Evolutionary conservation across 2,329 filamentous ascomycete genomes (phyloP).

Genomic region (Myriangium duriaei): DNA sequence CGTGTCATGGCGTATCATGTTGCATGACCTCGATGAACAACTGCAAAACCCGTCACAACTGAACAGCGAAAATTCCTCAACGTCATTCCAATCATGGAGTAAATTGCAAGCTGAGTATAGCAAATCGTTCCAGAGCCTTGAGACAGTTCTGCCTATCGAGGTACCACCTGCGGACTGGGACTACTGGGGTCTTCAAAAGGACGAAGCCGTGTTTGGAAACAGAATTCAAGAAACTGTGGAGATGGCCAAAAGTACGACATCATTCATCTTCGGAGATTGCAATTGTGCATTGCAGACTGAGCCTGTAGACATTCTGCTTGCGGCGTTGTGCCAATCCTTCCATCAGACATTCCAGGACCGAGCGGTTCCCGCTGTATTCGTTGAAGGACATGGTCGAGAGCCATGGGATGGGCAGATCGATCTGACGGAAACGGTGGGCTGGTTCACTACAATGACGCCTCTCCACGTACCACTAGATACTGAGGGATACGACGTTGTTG

Average conservation of each 20-base stretch:
- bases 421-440: conserved; percentile 37
- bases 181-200: conserved; percentile 29
- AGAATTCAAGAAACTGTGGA: neutral
- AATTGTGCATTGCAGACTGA: conserved; percentile 25
- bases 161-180: conserved; percentile 19
- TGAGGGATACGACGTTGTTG: neutral
- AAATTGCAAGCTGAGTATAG: conserved; percentile 21
- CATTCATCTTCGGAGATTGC: conserved; percentile 13
- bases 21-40: conserved; percentile 25
- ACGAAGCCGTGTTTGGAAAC: conserved; percentile 17
- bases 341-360: conserved; percentile 30
- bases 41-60: conserved; percentile 13
- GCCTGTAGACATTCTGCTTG: conserved; percentile 25
- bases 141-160: conserved; percentile 19
- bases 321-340: conserved; percentile 30
- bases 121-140: conserved; percentile 16
- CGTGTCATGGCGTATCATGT: conserved; percentile 28
- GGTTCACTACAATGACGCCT: conserved; percentile 34
- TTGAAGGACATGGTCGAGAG: conserved; percentile 38
- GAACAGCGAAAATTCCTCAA: neutral
- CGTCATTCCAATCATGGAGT: neutral
- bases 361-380: conserved; percentile 30
- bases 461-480: neutral
- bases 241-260: neutral
- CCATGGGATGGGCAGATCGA: conserved; percentile 34